phyloP scores from a whole-genome alignment of 176 grass and related monocot species.

The Typha latifolia region DNA sequence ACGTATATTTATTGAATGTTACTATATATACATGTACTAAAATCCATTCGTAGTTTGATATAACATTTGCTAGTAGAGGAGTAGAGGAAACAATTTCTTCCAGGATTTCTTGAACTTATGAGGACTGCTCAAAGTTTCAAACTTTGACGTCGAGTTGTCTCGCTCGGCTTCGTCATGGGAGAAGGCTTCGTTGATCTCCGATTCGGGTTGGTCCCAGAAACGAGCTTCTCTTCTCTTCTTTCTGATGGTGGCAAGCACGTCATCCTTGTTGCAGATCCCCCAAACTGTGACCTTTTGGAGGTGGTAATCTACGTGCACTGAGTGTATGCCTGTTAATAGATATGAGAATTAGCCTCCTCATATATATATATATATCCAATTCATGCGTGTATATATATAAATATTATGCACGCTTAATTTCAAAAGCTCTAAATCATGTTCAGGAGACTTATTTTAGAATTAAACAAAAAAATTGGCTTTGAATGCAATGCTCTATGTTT shows the following conservation, averaged over 20 bases:
- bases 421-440: too few relatives aligned
- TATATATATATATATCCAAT: not conserved
- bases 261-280: slow-evolving; percentile 74
- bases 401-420: too few relatives aligned
- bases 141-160: slow-evolving; percentile 19
- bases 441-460: too few relatives aligned
- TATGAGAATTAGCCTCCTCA: not conserved
- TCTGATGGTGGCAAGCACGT: slow-evolving; percentile 63
- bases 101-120: slow-evolving; percentile 58
- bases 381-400: not conserved
- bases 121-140: slow-evolving; percentile 27
- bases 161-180: slow-evolving; percentile 15
- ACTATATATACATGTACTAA: slow-evolving; percentile 16
- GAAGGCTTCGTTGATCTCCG: not conserved
- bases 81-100: slow-evolving; percentile 78
- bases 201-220: slow-evolving; percentile 40
- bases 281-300: slow-evolving; percentile 87
- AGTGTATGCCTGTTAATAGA: slow-evolving; percentile 59
- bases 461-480: too few relatives aligned
- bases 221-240: slow-evolving; percentile 60
- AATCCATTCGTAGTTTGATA: not conserved
- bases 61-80: slow-evolving; percentile 19
- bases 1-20: slow-evolving; percentile 3
- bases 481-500: too few relatives aligned
- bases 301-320: slow-evolving; percentile 62